phyloP scores from a whole-genome alignment of 108 stramenopile genomes.

The Schizochytrium sp. region DNA sequence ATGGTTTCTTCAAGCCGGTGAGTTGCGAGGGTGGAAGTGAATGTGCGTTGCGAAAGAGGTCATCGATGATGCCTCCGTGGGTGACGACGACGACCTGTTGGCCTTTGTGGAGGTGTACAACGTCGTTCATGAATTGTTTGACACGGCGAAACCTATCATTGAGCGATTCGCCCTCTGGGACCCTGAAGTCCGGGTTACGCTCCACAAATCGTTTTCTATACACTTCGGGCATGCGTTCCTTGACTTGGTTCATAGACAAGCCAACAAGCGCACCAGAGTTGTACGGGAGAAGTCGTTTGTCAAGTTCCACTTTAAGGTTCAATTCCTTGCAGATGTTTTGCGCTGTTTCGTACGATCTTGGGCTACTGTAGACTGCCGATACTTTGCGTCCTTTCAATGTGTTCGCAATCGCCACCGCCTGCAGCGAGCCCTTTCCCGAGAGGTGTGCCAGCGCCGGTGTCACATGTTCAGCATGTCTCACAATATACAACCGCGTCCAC shows the following conservation, averaged over 20 bases:
- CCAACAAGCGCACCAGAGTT: constrained; percentile 8
- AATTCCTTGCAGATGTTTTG: constrained; percentile 57
- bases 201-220: constrained; percentile 35
- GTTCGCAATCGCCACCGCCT: constrained; percentile 44
- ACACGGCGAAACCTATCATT: constrained; percentile 47
- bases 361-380: constrained; percentile 43
- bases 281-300: constrained; percentile 44
- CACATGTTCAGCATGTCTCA: constrained; percentile 50
- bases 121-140: constrained; percentile 38
- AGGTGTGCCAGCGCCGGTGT: constrained; percentile 58
- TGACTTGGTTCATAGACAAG: not conserved
- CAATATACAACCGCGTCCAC: constrained; percentile 27
- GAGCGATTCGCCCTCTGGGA: constrained; percentile 51
- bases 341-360: constrained; percentile 15
- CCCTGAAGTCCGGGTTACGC: constrained; percentile 45
- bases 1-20: constrained; percentile 34
- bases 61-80: constrained; percentile 57
- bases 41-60: constrained; percentile 45
- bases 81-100: constrained; percentile 51
- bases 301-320: not conserved
- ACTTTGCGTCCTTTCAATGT: constrained; percentile 51
- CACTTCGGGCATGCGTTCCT: constrained; percentile 44
- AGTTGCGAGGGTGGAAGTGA: constrained; percentile 55
- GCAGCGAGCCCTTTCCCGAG: constrained; percentile 50
- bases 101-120: constrained; percentile 1